Base-by-base conservation (phyloP, 2,329 filamentous ascomycete species). In the Nectriaceae sp. region DNA sequence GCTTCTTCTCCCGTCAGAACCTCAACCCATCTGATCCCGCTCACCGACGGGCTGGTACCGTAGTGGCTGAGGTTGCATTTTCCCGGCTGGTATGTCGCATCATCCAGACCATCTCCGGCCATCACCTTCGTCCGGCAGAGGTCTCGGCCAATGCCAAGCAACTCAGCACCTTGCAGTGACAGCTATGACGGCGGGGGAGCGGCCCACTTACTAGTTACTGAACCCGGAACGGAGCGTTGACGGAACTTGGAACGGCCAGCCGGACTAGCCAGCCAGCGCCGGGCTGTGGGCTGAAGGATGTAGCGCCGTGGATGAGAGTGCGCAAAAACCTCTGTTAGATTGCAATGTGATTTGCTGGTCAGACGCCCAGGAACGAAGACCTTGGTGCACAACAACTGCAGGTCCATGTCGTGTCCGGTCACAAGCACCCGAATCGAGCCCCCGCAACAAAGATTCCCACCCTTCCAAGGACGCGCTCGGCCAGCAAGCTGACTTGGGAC, bases 131-230 rank as follows among this genome's bases (percentile, higher is more conserved):
- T 40, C 45, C 40, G n/a, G n/a, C n/a, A n/a, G n/a, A n/a, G n/a
- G n/a, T n/a, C n/a, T n/a, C n/a, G 46, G 47, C 46, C 31, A 45
- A 35, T 47, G 42, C 29, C 50, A 51, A 41, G 46, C 54, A 53
- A 58, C 49, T 60, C 48, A 56, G 50, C 33, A 42, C 53, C 54
- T 46, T 42, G 55, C 37, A 58, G 55, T 59, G 59, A 62, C 55
- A 62, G 47, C 55, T 42, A 47, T n/a, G 47, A 42, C 36, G 49
- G 57, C 55, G 57, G 59, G 52, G 53, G 50, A 50, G 51, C 36
- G 49, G 52, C 33, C 56, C 56, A 55, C 54, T 49, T 42, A 24
- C 45, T 43, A 46, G n/a, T n/a, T 42, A 36, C 41, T 15, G 37
- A 39, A 26, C 21, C 35, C 40, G 40, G 35, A 36, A 18, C 45